Conservation (phyloP, 2,329 filamentous ascomycete species). For the Macrophomina phaseolina region DNA sequence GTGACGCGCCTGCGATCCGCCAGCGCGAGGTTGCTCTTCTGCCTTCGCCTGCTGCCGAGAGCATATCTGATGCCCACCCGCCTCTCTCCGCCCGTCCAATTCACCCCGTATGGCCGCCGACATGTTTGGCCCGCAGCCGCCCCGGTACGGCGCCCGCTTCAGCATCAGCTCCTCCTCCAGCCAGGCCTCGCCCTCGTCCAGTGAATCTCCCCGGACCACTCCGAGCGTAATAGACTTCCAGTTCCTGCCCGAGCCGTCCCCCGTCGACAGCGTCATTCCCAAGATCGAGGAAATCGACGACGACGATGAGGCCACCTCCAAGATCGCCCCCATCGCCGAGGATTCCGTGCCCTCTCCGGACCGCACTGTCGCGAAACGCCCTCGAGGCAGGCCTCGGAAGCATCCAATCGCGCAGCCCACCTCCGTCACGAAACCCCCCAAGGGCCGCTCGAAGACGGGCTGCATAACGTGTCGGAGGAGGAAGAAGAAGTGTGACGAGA, state of each 20-base stretch:
- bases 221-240: slow-evolving; percentile 37
- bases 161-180: slow-evolving; percentile 49
- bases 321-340: slow-evolving; percentile 41
- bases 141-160: slow-evolving; percentile 36
- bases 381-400: slow-evolving; percentile 80
- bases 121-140: slow-evolving; percentile 43
- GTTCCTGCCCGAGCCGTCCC: slow-evolving; percentile 35
- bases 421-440: slow-evolving; percentile 72
- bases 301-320: slow-evolving; percentile 46
- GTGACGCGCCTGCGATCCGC: slow-evolving; percentile 10
- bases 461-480: slow-evolving; percentile 65
- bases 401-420: slow-evolving; percentile 69
- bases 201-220: slow-evolving; percentile 46
- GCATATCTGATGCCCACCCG: background rate
- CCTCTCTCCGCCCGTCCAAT: slow-evolving; percentile 2
- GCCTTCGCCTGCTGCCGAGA: background rate
- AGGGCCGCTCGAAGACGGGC: slow-evolving; percentile 68
- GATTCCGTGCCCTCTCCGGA: slow-evolving; percentile 40
- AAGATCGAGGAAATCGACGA: slow-evolving; percentile 63
- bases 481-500: slow-evolving; percentile 66
- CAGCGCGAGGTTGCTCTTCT: background rate
- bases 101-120: slow-evolving; percentile 43
- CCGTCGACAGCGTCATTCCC: slow-evolving; percentile 49
- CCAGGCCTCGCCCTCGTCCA: slow-evolving; percentile 48
- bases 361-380: slow-evolving; percentile 46